Evolutionary conservation across 1,139 yeast species (phyloP), one percentile per base, ranked within the genome.

Genomic region (Lipomyces yarrowii): DNA sequence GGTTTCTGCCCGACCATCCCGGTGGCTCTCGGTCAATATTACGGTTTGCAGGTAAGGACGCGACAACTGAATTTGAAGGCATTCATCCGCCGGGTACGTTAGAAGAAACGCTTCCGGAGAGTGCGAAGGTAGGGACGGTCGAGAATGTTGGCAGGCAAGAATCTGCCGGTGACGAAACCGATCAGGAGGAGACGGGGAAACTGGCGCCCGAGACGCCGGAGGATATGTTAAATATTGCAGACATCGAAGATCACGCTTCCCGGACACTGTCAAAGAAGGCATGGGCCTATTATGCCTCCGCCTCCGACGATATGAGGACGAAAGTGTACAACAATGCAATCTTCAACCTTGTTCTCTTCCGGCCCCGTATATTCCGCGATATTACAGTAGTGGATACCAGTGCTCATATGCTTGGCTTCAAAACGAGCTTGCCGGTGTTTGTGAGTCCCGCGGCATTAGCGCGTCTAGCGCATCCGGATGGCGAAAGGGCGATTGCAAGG

Each of bases 401-500:
- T 33, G 78, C 83, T 37, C 70, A 75, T 51, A 79, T 87, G 77
- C 76, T 85, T 33, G 89, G 89, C 15, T 71, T 78, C 48, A 75
- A 79, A 55, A 80, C 85, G 0, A 78, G 80, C 37, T 84, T 84
- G n/a, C 97, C 97, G 11, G 86, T 90, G 73, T 91, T 89, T 74
- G 85, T 87, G 52, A 81, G 89, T 46, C 96, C 96, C 0, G 89
- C 96, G 2, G 97, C 96, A 0, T 81, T 89, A 72, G 94, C 93
- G 33, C 86, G 85, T 73, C 81, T 90, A 72, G 96, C 96, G 1
- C 92, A 90, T 74, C 77, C 77, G 1, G 69, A 74, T 42, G 97
- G 96, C 65, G 96, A 90, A 76, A 83, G 84, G 69, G 91, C 89
- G 5, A 85, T 90, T 71, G 90, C 96, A 0, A 81, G 88, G 72